phyloP scores from a whole-genome alignment of 257 asterid species.

The Nicotiana knightiana region DNA sequence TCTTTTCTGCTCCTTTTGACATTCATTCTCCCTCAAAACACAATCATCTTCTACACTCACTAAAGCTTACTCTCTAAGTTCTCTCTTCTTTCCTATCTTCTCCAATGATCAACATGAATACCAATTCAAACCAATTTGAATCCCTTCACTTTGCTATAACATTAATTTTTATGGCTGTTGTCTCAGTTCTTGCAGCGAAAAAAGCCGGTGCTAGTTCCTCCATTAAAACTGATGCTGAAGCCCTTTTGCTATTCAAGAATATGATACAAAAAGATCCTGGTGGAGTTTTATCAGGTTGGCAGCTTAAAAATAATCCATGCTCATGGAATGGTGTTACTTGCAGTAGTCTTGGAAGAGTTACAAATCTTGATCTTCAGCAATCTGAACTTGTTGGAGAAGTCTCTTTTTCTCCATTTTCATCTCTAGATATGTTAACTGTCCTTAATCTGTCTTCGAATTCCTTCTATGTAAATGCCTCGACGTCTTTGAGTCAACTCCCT shows the following conservation, averaged over 20 bases:
- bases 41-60: conserved; percentile 13
- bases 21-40: conserved; percentile 7
- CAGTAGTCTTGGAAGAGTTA: conserved; percentile 44
- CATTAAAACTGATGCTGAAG: conserved; percentile 50
- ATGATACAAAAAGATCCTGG: conserved; percentile 56
- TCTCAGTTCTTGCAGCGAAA: conserved; percentile 14
- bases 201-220: conserved; percentile 18
- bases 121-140: conserved; percentile 15
- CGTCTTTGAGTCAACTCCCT: conserved; percentile 56
- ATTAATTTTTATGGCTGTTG: conserved; percentile 14
- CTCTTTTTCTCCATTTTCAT: conserved; percentile 45
- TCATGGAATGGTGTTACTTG: conserved; percentile 66
- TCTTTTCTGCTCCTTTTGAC: conserved; percentile 18
- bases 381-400: conserved; percentile 58
- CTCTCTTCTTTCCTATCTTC: not conserved
- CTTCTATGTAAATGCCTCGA: conserved; percentile 39
- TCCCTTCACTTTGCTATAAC: conserved; percentile 17
- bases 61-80: conserved; percentile 15
- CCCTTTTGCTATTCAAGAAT: conserved; percentile 75
- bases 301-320: conserved; percentile 48
- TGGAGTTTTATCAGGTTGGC: conserved; percentile 64
- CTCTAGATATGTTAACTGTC: conserved; percentile 47
- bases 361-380: conserved; percentile 64
- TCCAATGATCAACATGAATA: conserved; percentile 29
- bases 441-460: conserved; percentile 73